Evolutionary conservation across 148 eudicot genomes (phyloP).

Genomic region (Bassia scoparia): DNA sequence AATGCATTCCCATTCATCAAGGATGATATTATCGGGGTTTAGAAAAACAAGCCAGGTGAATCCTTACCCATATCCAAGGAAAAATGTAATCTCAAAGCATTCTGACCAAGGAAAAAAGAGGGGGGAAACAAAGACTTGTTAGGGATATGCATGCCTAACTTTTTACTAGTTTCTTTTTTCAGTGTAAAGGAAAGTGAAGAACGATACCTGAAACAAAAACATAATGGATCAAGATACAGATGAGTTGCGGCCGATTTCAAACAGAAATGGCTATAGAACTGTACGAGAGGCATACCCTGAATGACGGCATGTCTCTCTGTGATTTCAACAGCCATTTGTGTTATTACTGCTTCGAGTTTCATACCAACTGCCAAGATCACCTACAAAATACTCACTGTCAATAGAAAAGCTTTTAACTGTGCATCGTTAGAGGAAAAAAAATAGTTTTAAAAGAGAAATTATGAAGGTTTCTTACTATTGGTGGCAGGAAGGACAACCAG

Average conservation of each 20-base stretch:
- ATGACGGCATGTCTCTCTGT: constrained; percentile 84
- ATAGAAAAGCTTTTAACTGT: not conserved
- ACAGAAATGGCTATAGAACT: constrained; percentile 83
- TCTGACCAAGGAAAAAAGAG: constrained; percentile 38
- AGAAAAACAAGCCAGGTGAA: not conserved
- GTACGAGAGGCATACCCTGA: constrained; percentile 91
- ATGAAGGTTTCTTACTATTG: constrained; percentile 50
- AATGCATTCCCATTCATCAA: not conserved
- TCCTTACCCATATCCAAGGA: constrained; percentile 75
- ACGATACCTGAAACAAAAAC: constrained; percentile 77
- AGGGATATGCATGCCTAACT: not conserved
- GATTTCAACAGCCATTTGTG: constrained; percentile 86
- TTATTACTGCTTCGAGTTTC: constrained; percentile 83
- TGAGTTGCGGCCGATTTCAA: constrained; percentile 60
- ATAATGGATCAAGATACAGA: constrained; percentile 72
- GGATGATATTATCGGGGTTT: not conserved
- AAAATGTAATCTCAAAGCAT: constrained; percentile 85
- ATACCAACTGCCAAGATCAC: constrained; percentile 74
- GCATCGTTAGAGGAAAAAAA: not conserved
- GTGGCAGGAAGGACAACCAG: constrained; percentile 67
- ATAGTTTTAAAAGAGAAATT: not conserved
- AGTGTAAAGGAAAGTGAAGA: not conserved
- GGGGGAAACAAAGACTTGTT: not conserved
- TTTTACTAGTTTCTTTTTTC: no score
- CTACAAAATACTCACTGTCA: constrained; percentile 32